Evolutionary conservation across 2,329 filamentous ascomycete species (phyloP), one percentile per base, ranked within the genome.

Genomic region (Ceratocystis ficicola): DNA sequence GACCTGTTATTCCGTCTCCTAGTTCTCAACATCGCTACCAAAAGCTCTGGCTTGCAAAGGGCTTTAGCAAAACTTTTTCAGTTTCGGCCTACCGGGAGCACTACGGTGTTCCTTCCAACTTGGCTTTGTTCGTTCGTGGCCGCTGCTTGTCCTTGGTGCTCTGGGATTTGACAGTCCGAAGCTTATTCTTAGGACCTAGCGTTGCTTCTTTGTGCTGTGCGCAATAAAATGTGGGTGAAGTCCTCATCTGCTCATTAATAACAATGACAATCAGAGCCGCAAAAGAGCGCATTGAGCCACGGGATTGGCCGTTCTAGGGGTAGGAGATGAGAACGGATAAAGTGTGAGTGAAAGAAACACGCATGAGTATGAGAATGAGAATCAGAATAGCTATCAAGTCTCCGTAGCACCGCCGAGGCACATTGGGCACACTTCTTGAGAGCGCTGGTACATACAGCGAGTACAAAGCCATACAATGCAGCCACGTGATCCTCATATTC

Each of bases 321-420:
- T 15, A 17, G 28, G 8, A 8, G n/a, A 30, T 59, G 17, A 30
- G 55, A 36, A n/a, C 12, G 22, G 48, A 52, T 25, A n/a, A 52
- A 20, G 5, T 20, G n/a, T 52, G 48, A 20, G 48, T 20, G 48
- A 52, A 52, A 20, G 48, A 22, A 52, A 52, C 4, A 25, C 46
- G 46, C n/a, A 52, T 59, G 55, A 59, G 28, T 17, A 20, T 36
- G 12, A 59, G 22, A 8, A 36, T 59, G 30, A 57, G 17, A 32
- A 32, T 36, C 8, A 3, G n/a, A 36, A 28, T 32, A 28, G 25
- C 15, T 28, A 32, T 20, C 36, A 25, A 59, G 55, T 59, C 15
- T 36, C 55, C 55, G 55, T n/a, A 59, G 28, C 55, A 59, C 55
- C 55, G 55, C 55, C 55, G 55, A 59, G 28, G 48, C 20, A 52